Base-by-base conservation (phyloP, 129 eudicot genomes). In the Arctium lappa region DNA sequence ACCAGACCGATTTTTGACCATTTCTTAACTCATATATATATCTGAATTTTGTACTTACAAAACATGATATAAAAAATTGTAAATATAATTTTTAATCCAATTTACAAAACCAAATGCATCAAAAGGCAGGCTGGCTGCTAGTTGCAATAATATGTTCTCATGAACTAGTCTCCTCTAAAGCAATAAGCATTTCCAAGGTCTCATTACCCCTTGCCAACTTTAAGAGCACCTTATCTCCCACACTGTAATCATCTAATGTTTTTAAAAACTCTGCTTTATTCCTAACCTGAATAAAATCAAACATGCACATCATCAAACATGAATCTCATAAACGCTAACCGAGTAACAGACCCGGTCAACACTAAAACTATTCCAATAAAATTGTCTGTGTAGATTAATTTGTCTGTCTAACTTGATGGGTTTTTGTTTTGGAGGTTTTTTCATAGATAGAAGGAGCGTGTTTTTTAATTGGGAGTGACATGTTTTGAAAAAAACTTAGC, bases 211-310 rank as follows among this genome's bases (percentile, higher is more conserved):
- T 90, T 71, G 76, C 88, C 73, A 95, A 84, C 87, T 89, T 91
- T 66, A 95, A 81, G 4, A 86, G n/a, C 12, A 95, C 93, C 80
- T 84, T 82, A 77, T 93, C 97, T 74, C 99, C 99, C 8, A 91
- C 85, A 75, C 62, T 90, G 63, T 91, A 95, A 37, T 95, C 97
- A 83, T 95, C 99, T 84, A 95, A 75, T 68, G 87, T 84, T 81
- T 90, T 95, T 72, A 87, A 75, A 38, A 91, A 84, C 75, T 93
- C 99, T 80, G 97, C 94, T 89, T 91, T 95, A 78, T 70, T 95
- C 89, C 86, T 93, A 16, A 95, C 95, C 99, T 95, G 94, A 74
- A n/a, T 83, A 83, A 60, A 56, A 72, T 48, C 76, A 74, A 66
- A 18, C 0, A 65, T n/a, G 6, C 5, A 33, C 29, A 50, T 8